Base-by-base conservation (phyloP, 345 rosid species). In the Passiflora organensis region DNA sequence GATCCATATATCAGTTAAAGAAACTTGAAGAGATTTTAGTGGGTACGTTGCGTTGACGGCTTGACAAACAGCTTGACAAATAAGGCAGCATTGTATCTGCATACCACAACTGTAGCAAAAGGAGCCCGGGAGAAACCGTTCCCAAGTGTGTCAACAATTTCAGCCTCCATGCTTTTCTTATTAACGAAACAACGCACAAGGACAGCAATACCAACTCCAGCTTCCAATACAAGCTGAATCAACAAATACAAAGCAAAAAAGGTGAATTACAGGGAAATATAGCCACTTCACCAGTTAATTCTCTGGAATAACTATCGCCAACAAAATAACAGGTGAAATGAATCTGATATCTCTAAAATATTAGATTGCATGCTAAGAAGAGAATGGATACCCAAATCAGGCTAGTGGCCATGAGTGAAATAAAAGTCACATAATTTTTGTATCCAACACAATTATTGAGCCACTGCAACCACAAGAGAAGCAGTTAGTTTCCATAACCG, bases 371-470 rank as follows among this genome's bases (percentile, higher is more conserved):
- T n/a, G 17, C 12, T n/a, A 1, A 15, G 14, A 34, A 6, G 23
- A 17, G 51, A 60, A 46, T 55, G 73, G 86, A 43, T 79, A 93
- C 96, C 99, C 99, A 93, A 71, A 84, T 79, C 69, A 89, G 69
- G 77, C 96, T 93, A 63, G 56, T 55, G 51, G 86, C 94, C 99
- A 93, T 93, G 48, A 93, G 86, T 6, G 80, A 76, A 72, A 89
- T 81, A 68, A 93, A 93, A 12, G 96, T 86, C 46, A 78, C 74
- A 65, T 93, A 93, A 56, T 93, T 93, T 74, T 72, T 89, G 80
- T 74, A 80, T 28, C 99, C 99, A 5, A 93, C 99, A 66, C 99
- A 93, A 69, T 93, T 93, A 79, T 93, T 93, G 48, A 93, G 95
- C 99, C 99, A 93, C 99, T 93, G 89, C 76, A 82, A 6, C 62